Evolutionary conservation across 1,284 basidiomycete genomes (phyloP).

Genomic region (Naganishia cerealis): DNA sequence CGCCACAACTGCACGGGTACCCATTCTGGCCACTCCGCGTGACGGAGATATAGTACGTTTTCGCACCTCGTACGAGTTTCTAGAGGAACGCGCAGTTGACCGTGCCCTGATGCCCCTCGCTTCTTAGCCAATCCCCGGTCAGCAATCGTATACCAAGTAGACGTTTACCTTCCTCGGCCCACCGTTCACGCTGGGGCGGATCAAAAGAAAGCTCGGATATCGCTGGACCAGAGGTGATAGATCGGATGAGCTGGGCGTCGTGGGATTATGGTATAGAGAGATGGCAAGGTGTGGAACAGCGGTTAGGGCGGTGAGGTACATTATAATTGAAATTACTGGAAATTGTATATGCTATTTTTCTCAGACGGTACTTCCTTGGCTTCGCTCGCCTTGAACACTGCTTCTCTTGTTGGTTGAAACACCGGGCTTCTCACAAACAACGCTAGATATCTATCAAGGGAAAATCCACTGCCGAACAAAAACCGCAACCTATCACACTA

Average conservation of each 20-base stretch:
- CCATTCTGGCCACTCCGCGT: slow-evolving; percentile 47
- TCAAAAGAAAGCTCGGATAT: background rate
- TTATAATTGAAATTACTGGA: background rate
- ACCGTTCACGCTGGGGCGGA: background rate
- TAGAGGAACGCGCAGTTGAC: background rate
- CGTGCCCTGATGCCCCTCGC: background rate
- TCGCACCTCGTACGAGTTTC: background rate
- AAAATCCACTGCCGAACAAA: too few relatives aligned
- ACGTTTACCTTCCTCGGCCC: background rate
- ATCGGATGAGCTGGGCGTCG: slow-evolving; percentile 5
- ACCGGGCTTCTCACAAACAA: too few relatives aligned
- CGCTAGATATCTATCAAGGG: too few relatives aligned
- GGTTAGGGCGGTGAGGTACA: slow-evolving; percentile 34
- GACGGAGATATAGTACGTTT: slow-evolving; percentile 43
- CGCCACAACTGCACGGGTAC: slow-evolving; percentile 46
- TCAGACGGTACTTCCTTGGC: background rate
- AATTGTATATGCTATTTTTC: background rate
- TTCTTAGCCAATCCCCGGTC: background rate
- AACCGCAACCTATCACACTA: background rate
- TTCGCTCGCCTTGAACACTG: too few relatives aligned
- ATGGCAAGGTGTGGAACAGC: slow-evolving; percentile 40
- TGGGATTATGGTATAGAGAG: slow-evolving; percentile 37
- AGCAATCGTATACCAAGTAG: background rate
- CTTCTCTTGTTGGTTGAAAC: background rate
- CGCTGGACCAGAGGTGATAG: background rate